Evolutionary conservation across 2,329 filamentous ascomycete species (phyloP).

Genomic region (Grosmannia serpens): DNA sequence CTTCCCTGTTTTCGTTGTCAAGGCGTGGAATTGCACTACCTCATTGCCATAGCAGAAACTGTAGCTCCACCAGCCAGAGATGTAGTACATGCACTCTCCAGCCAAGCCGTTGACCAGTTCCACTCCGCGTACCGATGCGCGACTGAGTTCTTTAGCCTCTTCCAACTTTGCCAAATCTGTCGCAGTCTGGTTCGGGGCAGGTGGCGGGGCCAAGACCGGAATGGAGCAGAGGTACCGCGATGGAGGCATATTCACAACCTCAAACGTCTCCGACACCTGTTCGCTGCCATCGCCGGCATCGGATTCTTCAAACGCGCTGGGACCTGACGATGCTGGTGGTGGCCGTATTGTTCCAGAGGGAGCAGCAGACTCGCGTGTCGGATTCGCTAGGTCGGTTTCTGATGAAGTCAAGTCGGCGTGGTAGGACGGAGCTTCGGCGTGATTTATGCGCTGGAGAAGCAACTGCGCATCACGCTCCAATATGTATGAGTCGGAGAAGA

Average conservation of each 20-base stretch:
- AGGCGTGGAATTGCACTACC: conserved; percentile 81
- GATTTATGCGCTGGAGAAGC: conserved; percentile 35
- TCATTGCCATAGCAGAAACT: conserved; percentile 84
- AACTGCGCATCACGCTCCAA: conserved; percentile 57
- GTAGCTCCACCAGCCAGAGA: conserved; percentile 93
- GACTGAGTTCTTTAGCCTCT: conserved; percentile 66
- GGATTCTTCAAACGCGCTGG: conserved; percentile 16
- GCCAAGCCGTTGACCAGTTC: conserved; percentile 69
- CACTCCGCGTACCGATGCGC: conserved; percentile 67
- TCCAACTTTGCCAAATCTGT: conserved; percentile 58
- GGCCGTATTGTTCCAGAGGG: conserved; percentile 14
- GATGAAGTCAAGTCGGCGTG: conserved; percentile 28
- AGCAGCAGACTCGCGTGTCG: conserved; percentile 22
- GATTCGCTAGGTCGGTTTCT: conserved; percentile 27
- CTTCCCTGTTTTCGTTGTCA: conserved; percentile 60
- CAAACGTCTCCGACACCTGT: conserved; percentile 43
- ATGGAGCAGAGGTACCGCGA: conserved; percentile 76
- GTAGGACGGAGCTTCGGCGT: conserved; percentile 23
- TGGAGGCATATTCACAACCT: conserved; percentile 60
- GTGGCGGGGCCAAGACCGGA: conserved; percentile 51
- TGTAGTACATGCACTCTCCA: conserved; percentile 66
- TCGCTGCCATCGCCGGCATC: conserved; percentile 21
- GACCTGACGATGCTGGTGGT: conserved; percentile 5
- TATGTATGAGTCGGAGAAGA: conserved; percentile 63
- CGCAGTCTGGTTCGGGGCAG: conserved; percentile 52